Base-by-base conservation (phyloP, 2,329 filamentous ascomycete genomes). In the Cercospora sp. region DNA sequence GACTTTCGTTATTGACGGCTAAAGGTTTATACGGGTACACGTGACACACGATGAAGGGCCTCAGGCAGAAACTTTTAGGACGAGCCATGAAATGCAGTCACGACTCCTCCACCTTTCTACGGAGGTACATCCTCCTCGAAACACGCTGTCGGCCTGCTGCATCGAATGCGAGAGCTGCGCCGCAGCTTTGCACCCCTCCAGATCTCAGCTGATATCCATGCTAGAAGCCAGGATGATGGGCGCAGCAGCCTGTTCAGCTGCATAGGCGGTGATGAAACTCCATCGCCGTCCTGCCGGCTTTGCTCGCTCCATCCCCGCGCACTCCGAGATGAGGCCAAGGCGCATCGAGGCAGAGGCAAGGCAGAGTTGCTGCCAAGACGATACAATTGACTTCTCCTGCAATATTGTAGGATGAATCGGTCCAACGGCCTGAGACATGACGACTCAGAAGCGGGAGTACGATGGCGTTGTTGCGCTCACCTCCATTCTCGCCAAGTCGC, bases 401-500 rank as follows among this genome's bases (percentile, higher is more conserved):
- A 7, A 32, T n/a, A 37, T 34, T 3, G 55, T 34, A 30, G 55
- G 28, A 30, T 28, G 53, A 30, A 9, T 28, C 28, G 21, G 43
- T 53, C 21, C 60, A 40, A 37, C 61, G 28, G 26, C 61, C 9
- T 63, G 61, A 55, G 45, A 63, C 61, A 16, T 55, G 32, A 26
- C 61, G 61, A 63, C 61, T 63, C 28, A 59, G 28, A 59, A 34
- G 21, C 26, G n/a, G 24, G 10, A n/a, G 12, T 21, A 51, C n/a
- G 26, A 32, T 34, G 26, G 30, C 30, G 45, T 13, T 55, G 49
- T 32, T 51, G 60, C 60, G 40, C 55, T 59, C 45, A 13, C 21
- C 45, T 55, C 26, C 43, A 55, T 53, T 55, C 45, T 63, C 61
- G 61, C 61, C 61, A 63, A 55, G 61, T 21, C 28, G 18, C 61